These are phyloP conservation scores for Claviceps sp. DNA, from an alignment of 2,329 filamentous ascomycete genomes.

Conservation along the genomic window DNA sequence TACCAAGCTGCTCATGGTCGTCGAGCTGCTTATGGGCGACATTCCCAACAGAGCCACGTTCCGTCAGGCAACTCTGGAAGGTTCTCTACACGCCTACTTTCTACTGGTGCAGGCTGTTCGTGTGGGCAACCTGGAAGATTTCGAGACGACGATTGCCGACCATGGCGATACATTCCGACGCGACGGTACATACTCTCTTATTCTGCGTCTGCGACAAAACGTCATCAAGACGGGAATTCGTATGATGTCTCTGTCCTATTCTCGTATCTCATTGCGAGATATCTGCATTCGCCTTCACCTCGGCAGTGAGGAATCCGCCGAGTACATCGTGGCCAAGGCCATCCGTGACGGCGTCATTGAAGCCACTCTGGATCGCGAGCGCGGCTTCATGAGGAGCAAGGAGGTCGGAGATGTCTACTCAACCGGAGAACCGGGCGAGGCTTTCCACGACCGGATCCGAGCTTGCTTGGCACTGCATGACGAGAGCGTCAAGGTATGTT, in stretches of 20 bases:
- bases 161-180: slow-evolving; percentile 77
- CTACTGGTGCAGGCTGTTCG: slow-evolving; percentile 88
- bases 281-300: slow-evolving; percentile 93
- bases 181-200: slow-evolving; percentile 90
- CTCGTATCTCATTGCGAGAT: slow-evolving; percentile 88
- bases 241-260: slow-evolving; percentile 98
- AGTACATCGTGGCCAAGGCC: slow-evolving; percentile 98
- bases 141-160: slow-evolving; percentile 72
- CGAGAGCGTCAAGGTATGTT: slow-evolving; percentile 85
- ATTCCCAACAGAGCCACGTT: slow-evolving; percentile 93
- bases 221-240: slow-evolving; percentile 99
- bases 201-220: slow-evolving; percentile 89
- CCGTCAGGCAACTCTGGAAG: slow-evolving; percentile 76
- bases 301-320: slow-evolving; percentile 90
- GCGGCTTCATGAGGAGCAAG: slow-evolving; percentile 97
- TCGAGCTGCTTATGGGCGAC: slow-evolving; percentile 95
- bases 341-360: slow-evolving; percentile 97
- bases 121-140: slow-evolving; percentile 89
- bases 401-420: slow-evolving; percentile 92
- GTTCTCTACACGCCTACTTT: slow-evolving; percentile 83
- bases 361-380: slow-evolving; percentile 84
- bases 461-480: slow-evolving; percentile 88
- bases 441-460: slow-evolving; percentile 91
- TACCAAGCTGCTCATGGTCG: slow-evolving; percentile 90
- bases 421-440: slow-evolving; percentile 88